These are phyloP conservation scores for Myxozyma neglecta DNA, from an alignment of 805 yeast species.

Conservation along the genomic window DNA sequence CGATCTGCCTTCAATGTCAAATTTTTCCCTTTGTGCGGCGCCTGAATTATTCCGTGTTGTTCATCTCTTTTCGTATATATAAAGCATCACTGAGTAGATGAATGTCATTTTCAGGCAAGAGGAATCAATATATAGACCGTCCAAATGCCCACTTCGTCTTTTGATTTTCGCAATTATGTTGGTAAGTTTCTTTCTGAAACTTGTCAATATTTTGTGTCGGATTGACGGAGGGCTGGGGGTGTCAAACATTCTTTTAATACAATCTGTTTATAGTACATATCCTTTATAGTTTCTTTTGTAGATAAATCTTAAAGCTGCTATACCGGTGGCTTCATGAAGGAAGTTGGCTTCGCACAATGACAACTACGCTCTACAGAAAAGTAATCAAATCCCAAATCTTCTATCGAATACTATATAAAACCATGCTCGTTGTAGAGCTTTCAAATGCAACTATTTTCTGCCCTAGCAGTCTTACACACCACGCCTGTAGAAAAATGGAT, in stretches of 20 bases:
- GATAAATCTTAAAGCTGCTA: background rate
- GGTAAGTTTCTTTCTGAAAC: background rate
- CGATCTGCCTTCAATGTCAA: background rate
- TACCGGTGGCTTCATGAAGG: background rate
- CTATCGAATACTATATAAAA: background rate
- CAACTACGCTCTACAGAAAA: no score
- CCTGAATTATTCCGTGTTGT: constrained; percentile 31
- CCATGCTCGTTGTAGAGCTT: background rate
- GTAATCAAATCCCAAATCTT: background rate
- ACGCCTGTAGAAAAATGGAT: no score
- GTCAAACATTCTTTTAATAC: constrained; percentile 20
- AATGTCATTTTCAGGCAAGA: constrained; percentile 33
- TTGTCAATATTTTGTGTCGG: constrained; percentile 10
- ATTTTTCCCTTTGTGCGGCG: constrained; percentile 30
- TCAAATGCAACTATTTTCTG: background rate
- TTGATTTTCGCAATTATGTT: constrained; percentile 1
- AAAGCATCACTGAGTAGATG: constrained; percentile 25
- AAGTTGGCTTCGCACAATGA: no score
- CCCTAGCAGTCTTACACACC: background rate
- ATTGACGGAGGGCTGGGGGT: constrained; percentile 32
- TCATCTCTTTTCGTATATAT: constrained; percentile 24
- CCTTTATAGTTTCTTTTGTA: background rate
- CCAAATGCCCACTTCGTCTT: constrained; percentile 29
- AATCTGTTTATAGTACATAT: background rate
- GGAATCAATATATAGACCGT: constrained; percentile 23